Conservation (phyloP, 2,329 filamentous ascomycete species). For the Arthrobotrys musiformis region DNA sequence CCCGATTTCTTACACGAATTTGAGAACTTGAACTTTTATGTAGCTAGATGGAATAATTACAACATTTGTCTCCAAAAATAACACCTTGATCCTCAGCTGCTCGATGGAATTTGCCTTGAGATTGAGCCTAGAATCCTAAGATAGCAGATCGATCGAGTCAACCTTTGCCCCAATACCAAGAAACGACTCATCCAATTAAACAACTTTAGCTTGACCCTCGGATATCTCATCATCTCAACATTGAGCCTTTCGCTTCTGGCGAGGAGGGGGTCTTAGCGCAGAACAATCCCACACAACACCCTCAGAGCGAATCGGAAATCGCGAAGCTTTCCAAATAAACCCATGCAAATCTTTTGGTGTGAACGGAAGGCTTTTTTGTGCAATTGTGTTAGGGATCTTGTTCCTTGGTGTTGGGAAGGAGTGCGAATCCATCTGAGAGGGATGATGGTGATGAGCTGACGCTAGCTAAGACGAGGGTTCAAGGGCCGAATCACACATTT, state of each 20-base stretch:
- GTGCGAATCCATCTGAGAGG: slow-evolving; percentile 13
- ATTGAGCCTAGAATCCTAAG: slow-evolving; percentile 31
- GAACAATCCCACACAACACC: not conserved
- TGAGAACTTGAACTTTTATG: slow-evolving; percentile 14
- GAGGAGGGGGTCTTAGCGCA: slow-evolving; percentile 25
- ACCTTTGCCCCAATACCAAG: slow-evolving; percentile 8
- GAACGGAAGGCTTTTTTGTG: not conserved
- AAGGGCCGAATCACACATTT: not conserved
- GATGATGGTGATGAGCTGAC: slow-evolving; percentile 23
- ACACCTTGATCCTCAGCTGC: slow-evolving; percentile 18
- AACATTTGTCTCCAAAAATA: slow-evolving; percentile 24
- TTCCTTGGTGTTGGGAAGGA: slow-evolving; percentile 23
- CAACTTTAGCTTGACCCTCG: slow-evolving; percentile 18
- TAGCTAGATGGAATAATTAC: slow-evolving; percentile 44
- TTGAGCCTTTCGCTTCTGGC: not conserved
- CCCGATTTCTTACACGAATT: slow-evolving; percentile 10
- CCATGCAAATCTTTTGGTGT: slow-evolving; percentile 23
- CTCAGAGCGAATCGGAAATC: slow-evolving; percentile 50
- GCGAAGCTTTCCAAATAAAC: slow-evolving; percentile 40
- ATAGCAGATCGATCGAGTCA: not conserved
- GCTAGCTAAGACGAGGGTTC: not conserved
- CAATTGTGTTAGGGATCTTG: not conserved
- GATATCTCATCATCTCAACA: slow-evolving; percentile 37
- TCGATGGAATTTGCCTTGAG: slow-evolving; percentile 30
- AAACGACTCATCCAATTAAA: slow-evolving; percentile 35